Percentiles rank a stretch among this genome's conserved stretches.
phyloP scores from a whole-genome alignment of 2,329 filamentous ascomycete species.

The Talaromyces marneffei region DNA sequence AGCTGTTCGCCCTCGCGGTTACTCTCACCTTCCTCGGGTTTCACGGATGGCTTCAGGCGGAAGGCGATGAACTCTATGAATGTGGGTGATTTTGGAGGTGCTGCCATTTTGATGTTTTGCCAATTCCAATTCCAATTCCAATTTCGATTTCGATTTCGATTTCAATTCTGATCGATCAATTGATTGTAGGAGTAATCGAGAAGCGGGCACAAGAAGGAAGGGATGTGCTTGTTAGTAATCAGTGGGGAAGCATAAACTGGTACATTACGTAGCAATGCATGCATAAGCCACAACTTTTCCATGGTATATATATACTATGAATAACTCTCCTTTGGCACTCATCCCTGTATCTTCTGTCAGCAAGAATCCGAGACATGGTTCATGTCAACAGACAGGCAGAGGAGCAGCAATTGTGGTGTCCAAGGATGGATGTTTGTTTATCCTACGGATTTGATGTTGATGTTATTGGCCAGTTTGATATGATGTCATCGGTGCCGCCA shows the following conservation, averaged over 20 bases:
- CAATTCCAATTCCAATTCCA: too few relatives aligned
- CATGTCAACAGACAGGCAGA: neutral
- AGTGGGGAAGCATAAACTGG: constrained; percentile 1
- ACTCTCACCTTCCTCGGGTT: constrained; percentile 32
- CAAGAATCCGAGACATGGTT: neutral
- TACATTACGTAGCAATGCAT: constrained; percentile 2
- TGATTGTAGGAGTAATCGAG: neutral
- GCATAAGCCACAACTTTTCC: neutral
- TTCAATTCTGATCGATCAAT: neutral
- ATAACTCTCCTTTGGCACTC: neutral
- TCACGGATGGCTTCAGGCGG: constrained; percentile 31
- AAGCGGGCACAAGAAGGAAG: neutral
- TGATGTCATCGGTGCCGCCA: neutral
- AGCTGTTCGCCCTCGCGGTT: constrained; percentile 30
- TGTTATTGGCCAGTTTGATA: neutral
- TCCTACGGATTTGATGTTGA: neutral
- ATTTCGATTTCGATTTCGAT: too few relatives aligned
- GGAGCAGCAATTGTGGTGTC: neutral
- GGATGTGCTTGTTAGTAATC: constrained; percentile 5
- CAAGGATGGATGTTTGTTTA: neutral
- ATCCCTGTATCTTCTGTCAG: neutral
- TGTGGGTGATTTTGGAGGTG: constrained; percentile 8
- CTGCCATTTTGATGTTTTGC: constrained; percentile 7
- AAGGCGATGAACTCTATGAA: constrained; percentile 35
- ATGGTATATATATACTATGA: too few relatives aligned